Evolutionary conservation across 2,329 filamentous ascomycete genomes (phyloP).

Genomic region (Neofusicoccum umdonicola): DNA sequence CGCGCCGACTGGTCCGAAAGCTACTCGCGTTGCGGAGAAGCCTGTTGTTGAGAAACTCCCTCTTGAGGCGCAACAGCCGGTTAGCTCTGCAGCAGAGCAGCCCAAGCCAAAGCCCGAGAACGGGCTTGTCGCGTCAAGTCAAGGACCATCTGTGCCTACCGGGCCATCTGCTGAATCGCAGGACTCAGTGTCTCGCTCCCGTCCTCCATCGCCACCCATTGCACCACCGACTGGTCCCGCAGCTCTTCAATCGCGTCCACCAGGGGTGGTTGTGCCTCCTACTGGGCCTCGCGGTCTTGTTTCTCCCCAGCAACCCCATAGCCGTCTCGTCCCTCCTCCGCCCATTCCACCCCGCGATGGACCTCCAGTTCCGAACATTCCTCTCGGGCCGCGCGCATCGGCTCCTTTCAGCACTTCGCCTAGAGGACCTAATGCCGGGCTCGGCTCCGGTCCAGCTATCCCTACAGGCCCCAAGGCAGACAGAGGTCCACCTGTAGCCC

Average conservation of each 20-base stretch:
- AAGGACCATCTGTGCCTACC: constrained; percentile 14
- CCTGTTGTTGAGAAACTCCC: constrained; percentile 21
- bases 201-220: constrained; percentile 14
- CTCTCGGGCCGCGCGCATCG: constrained; percentile 29
- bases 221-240: constrained; percentile 13
- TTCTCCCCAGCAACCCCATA: constrained; percentile 13
- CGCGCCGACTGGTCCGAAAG: constrained; percentile 26
- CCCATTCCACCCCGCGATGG: constrained; percentile 28
- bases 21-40: constrained; percentile 33
- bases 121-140: not conserved
- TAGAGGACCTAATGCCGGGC: constrained; percentile 23
- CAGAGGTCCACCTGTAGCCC: constrained; percentile 22
- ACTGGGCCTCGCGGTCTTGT: constrained; percentile 17
- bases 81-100: constrained; percentile 23
- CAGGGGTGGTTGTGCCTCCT: constrained; percentile 3
- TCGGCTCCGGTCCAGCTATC: constrained; percentile 22
- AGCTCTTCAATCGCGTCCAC: constrained; percentile 9
- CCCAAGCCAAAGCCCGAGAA: constrained; percentile 7
- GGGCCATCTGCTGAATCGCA: constrained; percentile 16
- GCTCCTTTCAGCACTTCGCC: constrained; percentile 35
- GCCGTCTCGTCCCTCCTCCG: constrained; percentile 16
- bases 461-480: constrained; percentile 42
- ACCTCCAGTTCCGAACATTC: constrained; percentile 27
- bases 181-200: constrained; percentile 1
- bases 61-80: constrained; percentile 18